Base-by-base conservation (phyloP, 2,329 filamentous ascomycete genomes). In the Colletotrichum tamarilloi region DNA sequence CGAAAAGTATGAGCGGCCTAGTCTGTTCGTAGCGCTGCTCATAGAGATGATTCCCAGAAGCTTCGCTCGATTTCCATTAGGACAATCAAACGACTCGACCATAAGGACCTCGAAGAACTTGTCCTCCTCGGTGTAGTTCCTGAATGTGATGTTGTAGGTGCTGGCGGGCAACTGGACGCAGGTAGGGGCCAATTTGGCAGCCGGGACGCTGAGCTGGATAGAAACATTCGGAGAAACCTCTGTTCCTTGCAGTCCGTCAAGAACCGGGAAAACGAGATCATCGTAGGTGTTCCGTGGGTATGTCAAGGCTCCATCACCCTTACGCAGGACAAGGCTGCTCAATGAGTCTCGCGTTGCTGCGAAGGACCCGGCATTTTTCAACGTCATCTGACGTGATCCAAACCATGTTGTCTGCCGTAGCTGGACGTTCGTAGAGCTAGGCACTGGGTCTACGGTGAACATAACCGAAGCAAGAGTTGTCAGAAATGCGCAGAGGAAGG, bases 391-490 rank as follows among this genome's bases (percentile, higher is more conserved):
- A 6, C 19, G 14, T 11, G 42, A 52, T 11, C 42, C 60, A 28
- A 63, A 63, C 60, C 60, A 63, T 26, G 42, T 68, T 5, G 24
- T 24, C 49, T 68, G 68, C 6, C 26, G 35, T 19, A 72, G 26
- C 52, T 24, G 64, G 26, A 62, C 11, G 7, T 22, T 8, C 64
- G 26, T 59, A 4, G 26, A 22, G 5, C n/a, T 30, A 12, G 52
- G 57, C 5, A 72, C 11, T 2, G 64, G 32, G 16, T 62, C 46
- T 2, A 72, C 28, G 19, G 56, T 62, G 16, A 72, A 72, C 6
- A 68, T 26, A 5, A 72, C 26, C 32, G 68, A 62, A 2, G 57
- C 68, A 1, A 72, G 57, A 4, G 64, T 68, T 4, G 68, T 49
- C 4, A 62, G 24, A 19, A 72, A 52, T 8, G 32, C 64, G 28